Evolutionary conservation across 805 yeast species (phyloP).

Genomic region (Tetrapisispora iriomotensis): DNA sequence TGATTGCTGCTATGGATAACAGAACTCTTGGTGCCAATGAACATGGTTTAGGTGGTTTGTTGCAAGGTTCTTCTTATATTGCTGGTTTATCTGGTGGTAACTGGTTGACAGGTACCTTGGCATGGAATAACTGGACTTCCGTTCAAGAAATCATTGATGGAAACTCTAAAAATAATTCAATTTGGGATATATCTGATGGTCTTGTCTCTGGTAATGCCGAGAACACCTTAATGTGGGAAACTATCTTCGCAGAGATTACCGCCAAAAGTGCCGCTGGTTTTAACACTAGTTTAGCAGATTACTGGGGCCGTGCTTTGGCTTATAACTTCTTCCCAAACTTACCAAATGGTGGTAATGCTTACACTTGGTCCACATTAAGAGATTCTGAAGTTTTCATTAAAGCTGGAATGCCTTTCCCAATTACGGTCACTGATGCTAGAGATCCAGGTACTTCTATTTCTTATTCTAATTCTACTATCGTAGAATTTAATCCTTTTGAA

Average conservation of each 20-base stretch:
- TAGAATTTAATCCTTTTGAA: conserved; percentile 57
- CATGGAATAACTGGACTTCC: conserved; percentile 63
- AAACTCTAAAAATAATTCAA: conserved; percentile 26
- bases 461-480: conserved; percentile 58
- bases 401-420: conserved; percentile 66
- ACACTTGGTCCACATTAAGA: conserved; percentile 50
- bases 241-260: conserved; percentile 43
- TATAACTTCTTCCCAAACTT: conserved; percentile 59
- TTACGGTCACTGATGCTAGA: conserved; percentile 57
- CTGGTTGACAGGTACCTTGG: conserved; percentile 68
- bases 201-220: conserved; percentile 47
- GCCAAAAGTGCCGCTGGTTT: conserved; percentile 55
- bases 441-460: conserved; percentile 50
- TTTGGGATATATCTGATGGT: conserved; percentile 64
- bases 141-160: conserved; percentile 49
- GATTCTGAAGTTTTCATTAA: conserved; percentile 50
- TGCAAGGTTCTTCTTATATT: conserved; percentile 62
- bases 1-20: conserved; percentile 67
- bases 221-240: conserved; percentile 43
- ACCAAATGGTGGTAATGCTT: conserved; percentile 53
- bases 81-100: conserved; percentile 80
- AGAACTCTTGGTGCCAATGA: conserved; percentile 48
- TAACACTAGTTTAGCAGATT: conserved; percentile 57
- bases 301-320: conserved; percentile 72
- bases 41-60: conserved; percentile 61